Evolutionary conservation across 75 land plant species (phyloP), one percentile per base, ranked within the genome.

Genomic region (Larix kaempferi): DNA sequence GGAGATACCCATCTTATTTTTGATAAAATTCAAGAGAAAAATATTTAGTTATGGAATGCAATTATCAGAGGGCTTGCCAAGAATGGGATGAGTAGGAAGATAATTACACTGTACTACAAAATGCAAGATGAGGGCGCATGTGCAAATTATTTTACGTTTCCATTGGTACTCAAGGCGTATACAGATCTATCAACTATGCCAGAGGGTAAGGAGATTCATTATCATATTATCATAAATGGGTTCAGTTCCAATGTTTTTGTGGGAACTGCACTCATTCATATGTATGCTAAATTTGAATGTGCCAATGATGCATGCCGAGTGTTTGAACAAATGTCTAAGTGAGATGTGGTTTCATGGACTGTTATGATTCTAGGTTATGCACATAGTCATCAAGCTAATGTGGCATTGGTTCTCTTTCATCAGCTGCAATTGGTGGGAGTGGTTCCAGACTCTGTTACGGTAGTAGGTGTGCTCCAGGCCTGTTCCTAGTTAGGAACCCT

Each of bases 261-360:
- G 29, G 82, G 59, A 2, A 93, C 86, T 76, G 78, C 96, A 0
- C 72, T 93, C 77, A 81, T 93, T 27, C 35, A 75, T 39, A 11
- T 88, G 73, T 93, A 93, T 77, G 83, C 88, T 0, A 79, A 86
- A 5, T 73, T 71, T 17, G 88, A 84, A 2, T 63, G 64, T 44
- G 25, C 84, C 22, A 19, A 66, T 0, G 59, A 64, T 54, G 88
- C 88, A 14, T 57, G 87, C 5, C 64, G 78, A 77, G 59, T 89
- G 69, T 93, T 93, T 76, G 82, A 84, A 11, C 56, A 74, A 15
- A 84, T 93, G 84, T 78, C 82, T 17, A 75, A 83, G 16, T 79
- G 80, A 74, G 94, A 94, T 75, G 59, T 83, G 6, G 88, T 91
- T 12, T 86, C 94, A 52, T 94, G 96, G 96, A 91, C 89, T 80